These are phyloP conservation scores for Collariella sp. DNA, from an alignment of 495 filamentous ascomycete species.

Conservation along the genomic window DNA sequence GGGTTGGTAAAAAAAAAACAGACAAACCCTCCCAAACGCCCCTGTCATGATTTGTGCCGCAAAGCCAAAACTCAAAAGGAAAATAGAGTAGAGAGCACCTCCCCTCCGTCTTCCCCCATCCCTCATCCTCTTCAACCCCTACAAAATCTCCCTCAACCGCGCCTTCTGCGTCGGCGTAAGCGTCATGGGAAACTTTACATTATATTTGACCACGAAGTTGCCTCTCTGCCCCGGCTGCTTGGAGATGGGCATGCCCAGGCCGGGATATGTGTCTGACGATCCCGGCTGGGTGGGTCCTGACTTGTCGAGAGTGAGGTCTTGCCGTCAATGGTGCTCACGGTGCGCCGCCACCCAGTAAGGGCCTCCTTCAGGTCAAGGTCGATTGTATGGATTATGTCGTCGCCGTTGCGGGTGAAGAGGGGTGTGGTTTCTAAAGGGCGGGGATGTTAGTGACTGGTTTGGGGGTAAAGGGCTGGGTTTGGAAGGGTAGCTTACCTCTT, in stretches of 20 bases:
- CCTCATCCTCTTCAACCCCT: background rate
- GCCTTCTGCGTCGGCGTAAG: slow-evolving; percentile 70
- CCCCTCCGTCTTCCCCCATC: no score
- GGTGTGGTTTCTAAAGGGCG: slow-evolving; percentile 63
- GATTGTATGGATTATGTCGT: slow-evolving; percentile 69
- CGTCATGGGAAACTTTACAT: slow-evolving; percentile 78
- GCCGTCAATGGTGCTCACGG: slow-evolving; percentile 87
- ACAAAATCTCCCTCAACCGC: slow-evolving; percentile 67
- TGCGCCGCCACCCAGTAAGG: slow-evolving; percentile 88
- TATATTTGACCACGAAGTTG: slow-evolving; percentile 80
- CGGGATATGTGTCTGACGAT: slow-evolving; percentile 69
- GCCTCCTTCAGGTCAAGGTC: slow-evolving; percentile 89
- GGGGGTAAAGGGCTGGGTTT: background rate
- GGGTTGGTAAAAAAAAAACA: no score
- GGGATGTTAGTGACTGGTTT: background rate
- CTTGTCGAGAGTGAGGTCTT: slow-evolving; percentile 66
- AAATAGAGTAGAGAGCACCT: no score
- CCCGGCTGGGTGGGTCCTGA: slow-evolving; percentile 78
- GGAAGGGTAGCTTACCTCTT: slow-evolving; percentile 58
- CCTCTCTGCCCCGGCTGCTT: slow-evolving; percentile 79
- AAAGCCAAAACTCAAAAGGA: no score
- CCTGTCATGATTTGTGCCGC: no score
- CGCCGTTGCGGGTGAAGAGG: slow-evolving; percentile 76
- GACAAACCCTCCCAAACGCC: no score
- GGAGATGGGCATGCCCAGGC: slow-evolving; percentile 81